Conservation (phyloP, 371 early-diverging fungal species). For the Mortierella sp. region DNA sequence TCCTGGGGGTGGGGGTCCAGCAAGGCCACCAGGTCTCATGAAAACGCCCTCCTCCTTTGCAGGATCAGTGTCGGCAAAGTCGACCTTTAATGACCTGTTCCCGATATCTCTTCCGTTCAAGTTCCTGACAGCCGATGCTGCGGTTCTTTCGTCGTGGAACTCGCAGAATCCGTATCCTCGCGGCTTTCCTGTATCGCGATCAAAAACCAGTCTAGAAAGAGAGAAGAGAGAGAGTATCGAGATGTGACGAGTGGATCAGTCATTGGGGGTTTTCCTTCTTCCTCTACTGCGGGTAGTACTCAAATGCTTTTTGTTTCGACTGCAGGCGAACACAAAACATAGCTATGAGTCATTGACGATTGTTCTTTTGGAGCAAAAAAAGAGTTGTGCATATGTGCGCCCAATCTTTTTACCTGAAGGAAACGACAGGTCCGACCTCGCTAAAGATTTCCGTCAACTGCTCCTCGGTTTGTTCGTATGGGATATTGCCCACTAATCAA, state of each 20-base stretch:
- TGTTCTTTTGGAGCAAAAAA: neutral
- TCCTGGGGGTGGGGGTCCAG: constrained; percentile 26
- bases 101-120: constrained; percentile 87
- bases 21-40: constrained; percentile 38
- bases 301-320: neutral
- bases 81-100: constrained; percentile 86
- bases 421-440: constrained; percentile 89
- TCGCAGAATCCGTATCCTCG: constrained; percentile 94
- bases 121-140: constrained; percentile 42
- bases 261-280: too few species aligned
- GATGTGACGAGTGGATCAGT: too few species aligned
- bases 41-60: constrained; percentile 43
- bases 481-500: constrained; percentile 83
- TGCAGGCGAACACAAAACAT: neutral
- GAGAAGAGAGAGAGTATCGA: neutral
- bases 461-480: constrained; percentile 92
- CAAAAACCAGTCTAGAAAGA: constrained; percentile 79
- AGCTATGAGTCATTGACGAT: too few species aligned
- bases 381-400: constrained; percentile 4
- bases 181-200: constrained; percentile 90
- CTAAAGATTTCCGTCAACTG: constrained; percentile 90
- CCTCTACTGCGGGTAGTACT: neutral
- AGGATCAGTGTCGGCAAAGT: constrained; percentile 83
- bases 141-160: constrained; percentile 72
- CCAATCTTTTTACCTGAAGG: too few species aligned